phyloP scores from a whole-genome alignment of 768 basidiomycete species.

The Phylloporus arenicola region DNA sequence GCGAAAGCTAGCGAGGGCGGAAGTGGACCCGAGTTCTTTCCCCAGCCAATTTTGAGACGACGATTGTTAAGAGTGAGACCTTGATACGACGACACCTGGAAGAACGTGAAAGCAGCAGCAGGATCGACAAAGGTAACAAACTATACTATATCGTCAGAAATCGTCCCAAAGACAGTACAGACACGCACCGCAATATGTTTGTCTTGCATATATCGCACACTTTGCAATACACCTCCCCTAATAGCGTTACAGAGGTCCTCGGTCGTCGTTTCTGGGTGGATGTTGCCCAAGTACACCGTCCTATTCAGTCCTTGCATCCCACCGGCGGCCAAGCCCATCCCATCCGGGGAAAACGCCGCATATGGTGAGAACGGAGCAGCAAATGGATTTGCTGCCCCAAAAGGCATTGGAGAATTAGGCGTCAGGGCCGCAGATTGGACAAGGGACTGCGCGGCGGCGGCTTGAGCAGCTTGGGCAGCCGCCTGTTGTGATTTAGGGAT shows the following conservation, averaged over 20 bases:
- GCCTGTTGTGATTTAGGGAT: conserved; percentile 94
- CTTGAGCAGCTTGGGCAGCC: conserved; percentile 80
- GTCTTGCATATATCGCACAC: conserved; percentile 92
- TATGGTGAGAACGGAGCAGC: conserved; percentile 42
- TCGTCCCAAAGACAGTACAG: not conserved
- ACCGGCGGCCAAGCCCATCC: conserved; percentile 28
- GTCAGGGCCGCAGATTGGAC: conserved; percentile 45
- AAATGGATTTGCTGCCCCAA: conserved; percentile 29
- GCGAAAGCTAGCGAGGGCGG: conserved; percentile 80
- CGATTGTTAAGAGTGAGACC: conserved; percentile 91
- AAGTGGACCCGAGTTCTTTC: conserved; percentile 88
- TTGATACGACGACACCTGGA: conserved; percentile 84
- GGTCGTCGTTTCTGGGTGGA: conserved; percentile 90
- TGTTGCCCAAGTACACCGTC: conserved; percentile 93
- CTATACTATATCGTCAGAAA: conserved; percentile 33
- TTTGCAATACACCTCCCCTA: conserved; percentile 93
- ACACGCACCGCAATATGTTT: conserved; percentile 89
- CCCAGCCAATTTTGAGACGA: conserved; percentile 96
- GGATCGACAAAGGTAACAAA: conserved; percentile 97
- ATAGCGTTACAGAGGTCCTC: conserved; percentile 97
- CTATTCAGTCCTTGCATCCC: conserved; percentile 67
- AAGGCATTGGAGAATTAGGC: conserved; percentile 26
- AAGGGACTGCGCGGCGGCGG: conserved; percentile 73
- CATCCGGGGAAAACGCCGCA: conserved; percentile 45
- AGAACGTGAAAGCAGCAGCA: conserved; percentile 88